Conservation (phyloP, 768 basidiomycete species). For the Boletellus emodensis region DNA sequence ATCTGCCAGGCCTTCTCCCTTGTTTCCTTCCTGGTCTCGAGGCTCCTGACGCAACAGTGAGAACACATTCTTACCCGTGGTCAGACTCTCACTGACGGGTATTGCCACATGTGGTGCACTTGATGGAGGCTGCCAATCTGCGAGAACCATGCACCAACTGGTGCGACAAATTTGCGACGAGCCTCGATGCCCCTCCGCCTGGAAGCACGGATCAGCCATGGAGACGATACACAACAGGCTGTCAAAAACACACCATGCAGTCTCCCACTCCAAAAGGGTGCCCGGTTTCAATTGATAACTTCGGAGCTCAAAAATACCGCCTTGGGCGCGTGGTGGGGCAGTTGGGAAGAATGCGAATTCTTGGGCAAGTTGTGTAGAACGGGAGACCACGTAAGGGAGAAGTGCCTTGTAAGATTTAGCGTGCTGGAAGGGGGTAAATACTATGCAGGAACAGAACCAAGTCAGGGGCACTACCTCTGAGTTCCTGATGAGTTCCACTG, state of each 20-base stretch:
- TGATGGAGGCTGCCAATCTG: conserved; percentile 80
- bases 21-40: conserved; percentile 77
- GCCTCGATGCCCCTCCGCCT: conserved; percentile 96
- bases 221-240: not conserved
- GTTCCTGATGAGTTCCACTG: conserved; percentile 54
- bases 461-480: conserved; percentile 52
- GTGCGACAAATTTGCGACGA: conserved; percentile 78
- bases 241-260: conserved; percentile 61
- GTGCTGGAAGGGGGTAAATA: conserved; percentile 42
- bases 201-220: conserved; percentile 8
- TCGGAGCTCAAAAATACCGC: conserved; percentile 92
- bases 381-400: conserved; percentile 70
- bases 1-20: conserved; percentile 92
- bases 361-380: conserved; percentile 77
- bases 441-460: not conserved
- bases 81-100: conserved; percentile 56
- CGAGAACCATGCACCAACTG: conserved; percentile 90
- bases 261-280: conserved; percentile 91
- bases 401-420: conserved; percentile 64
- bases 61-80: conserved; percentile 6
- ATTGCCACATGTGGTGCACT: conserved; percentile 98
- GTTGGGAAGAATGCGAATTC: conserved; percentile 97
- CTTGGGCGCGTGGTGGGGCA: conserved; percentile 78
- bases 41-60: conserved; percentile 42
- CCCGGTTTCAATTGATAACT: conserved; percentile 88